These are phyloP conservation scores for Phanerochaete carnosa DNA, from an alignment of 768 basidiomycete species.

Conservation along the genomic window DNA sequence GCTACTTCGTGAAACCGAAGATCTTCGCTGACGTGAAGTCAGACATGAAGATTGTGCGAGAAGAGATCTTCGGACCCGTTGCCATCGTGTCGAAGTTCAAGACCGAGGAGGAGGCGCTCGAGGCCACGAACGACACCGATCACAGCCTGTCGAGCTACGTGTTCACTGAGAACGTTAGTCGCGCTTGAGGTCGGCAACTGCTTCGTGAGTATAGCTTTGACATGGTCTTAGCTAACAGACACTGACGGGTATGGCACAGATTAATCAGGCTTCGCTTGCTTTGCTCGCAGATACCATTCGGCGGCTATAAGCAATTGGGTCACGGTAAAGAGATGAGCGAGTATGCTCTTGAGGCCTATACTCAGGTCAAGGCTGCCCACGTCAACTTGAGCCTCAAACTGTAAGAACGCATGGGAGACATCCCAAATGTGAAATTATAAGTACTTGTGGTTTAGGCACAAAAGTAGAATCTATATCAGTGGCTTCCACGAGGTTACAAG, in stretches of 20 bases:
- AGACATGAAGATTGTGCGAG: constrained; percentile 70
- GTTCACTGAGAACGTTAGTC: constrained; percentile 40
- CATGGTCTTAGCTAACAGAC: background rate
- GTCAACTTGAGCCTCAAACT: too few relatives aligned
- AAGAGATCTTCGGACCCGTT: constrained; percentile 82
- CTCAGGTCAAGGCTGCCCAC: too few relatives aligned
- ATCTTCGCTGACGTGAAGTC: constrained; percentile 64
- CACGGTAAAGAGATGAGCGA: constrained; percentile 54
- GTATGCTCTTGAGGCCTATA: constrained; percentile 29
- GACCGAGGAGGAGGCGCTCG: constrained; percentile 34
- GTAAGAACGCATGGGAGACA: too few relatives aligned
- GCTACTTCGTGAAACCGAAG: constrained; percentile 73
- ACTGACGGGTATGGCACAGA: constrained; percentile 31
- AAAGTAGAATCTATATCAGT: too few relatives aligned
- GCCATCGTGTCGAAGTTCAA: constrained; percentile 74
- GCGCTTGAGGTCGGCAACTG: constrained; percentile 45
- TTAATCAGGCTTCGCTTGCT: background rate
- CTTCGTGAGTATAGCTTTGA: constrained; percentile 20
- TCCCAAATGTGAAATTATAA: too few relatives aligned
- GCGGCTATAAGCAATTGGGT: constrained; percentile 66
- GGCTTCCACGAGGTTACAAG: too few relatives aligned
- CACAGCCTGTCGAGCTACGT: constrained; percentile 49
- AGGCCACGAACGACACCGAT: constrained; percentile 41
- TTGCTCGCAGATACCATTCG: constrained; percentile 44
- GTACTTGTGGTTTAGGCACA: too few relatives aligned